A percentile compares a stretch with the other conserved stretches of the same genome.
These are phyloP conservation scores for Casaregolazyma lundiana DNA, from an alignment of 1,139 yeast genomes.

Conservation along the genomic window DNA sequence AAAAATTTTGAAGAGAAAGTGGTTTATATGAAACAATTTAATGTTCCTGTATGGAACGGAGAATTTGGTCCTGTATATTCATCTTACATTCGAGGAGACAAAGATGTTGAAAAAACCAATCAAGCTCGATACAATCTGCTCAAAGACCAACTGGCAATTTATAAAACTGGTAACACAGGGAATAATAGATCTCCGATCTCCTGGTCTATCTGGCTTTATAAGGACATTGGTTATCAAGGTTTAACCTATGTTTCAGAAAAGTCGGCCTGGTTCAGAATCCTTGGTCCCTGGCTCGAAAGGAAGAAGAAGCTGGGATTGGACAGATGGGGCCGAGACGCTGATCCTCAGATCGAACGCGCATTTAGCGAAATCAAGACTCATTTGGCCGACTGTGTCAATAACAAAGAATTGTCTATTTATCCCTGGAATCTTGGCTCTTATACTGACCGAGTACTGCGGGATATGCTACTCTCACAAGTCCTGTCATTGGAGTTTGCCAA, in stretches of 20 bases:
- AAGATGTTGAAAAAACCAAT: conserved; percentile 37
- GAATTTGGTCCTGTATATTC: conserved; percentile 50
- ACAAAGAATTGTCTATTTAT: conserved; percentile 36
- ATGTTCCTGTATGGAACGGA: conserved; percentile 50
- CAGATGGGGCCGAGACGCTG: conserved; percentile 46
- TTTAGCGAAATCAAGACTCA: conserved; percentile 37
- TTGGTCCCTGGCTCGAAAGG: conserved; percentile 40
- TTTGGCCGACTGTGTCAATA: conserved; percentile 38
- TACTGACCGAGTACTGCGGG: conserved; percentile 38
- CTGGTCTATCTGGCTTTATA: conserved; percentile 51
- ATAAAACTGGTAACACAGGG: conserved; percentile 42
- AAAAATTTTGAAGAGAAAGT: conserved; percentile 40
- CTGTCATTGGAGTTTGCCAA: conserved; percentile 43
- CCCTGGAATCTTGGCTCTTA: conserved; percentile 41
- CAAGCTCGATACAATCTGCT: conserved; percentile 39
- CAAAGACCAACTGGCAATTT: conserved; percentile 42
- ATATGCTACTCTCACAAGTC: conserved; percentile 41
- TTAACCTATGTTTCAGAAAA: conserved; percentile 42
- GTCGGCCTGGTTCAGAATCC: conserved; percentile 40
- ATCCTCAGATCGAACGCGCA: conserved; percentile 34
- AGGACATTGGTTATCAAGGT: conserved; percentile 48
- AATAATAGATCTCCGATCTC: conserved; percentile 42
- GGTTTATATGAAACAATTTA: conserved; percentile 36
- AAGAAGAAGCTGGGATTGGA: conserved; percentile 44
- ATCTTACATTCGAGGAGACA: conserved; percentile 39